Conservation (phyloP, 352 stramenopile species). For the Phytopythium boreale region DNA sequence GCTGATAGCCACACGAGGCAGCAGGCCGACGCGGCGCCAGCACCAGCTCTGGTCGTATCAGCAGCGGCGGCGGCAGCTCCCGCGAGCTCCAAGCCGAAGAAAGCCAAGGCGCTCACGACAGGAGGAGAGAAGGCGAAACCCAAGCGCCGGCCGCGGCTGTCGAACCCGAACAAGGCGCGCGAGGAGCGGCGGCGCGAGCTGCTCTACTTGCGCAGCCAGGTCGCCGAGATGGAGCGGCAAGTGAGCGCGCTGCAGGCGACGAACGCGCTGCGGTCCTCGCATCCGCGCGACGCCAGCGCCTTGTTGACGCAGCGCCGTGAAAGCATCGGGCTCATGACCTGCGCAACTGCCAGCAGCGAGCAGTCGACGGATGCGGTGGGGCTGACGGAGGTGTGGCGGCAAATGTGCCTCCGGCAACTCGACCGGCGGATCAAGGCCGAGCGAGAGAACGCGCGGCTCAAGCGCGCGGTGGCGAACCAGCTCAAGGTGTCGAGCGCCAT, state of each 20-base stretch:
- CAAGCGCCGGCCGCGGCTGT: not conserved
- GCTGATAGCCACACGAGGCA: not conserved
- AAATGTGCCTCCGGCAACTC: conserved; percentile 6
- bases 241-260: conserved; percentile 5
- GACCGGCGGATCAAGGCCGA: conserved; percentile 16
- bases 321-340: not conserved
- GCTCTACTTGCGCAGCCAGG: not conserved
- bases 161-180: conserved; percentile 8
- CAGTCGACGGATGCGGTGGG: not conserved
- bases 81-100: not conserved
- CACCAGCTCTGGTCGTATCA: not conserved
- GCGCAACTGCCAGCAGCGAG: not conserved
- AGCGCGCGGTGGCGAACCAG: conserved; percentile 47
- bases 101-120: not conserved
- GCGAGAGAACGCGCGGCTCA: conserved; percentile 49
- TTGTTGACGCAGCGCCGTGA: not conserved
- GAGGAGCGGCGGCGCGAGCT: conserved; percentile 6
- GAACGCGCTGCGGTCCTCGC: not conserved
- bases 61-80: not conserved
- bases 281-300: not conserved
- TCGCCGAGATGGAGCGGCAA: conserved; percentile 1
- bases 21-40: not conserved
- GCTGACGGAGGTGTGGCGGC: conserved; percentile 3
- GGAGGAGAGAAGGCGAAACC: not conserved
- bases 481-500: conserved; percentile 48